Conservation (phyloP, 2,329 filamentous ascomycete species). For the Fusarium sp. region DNA sequence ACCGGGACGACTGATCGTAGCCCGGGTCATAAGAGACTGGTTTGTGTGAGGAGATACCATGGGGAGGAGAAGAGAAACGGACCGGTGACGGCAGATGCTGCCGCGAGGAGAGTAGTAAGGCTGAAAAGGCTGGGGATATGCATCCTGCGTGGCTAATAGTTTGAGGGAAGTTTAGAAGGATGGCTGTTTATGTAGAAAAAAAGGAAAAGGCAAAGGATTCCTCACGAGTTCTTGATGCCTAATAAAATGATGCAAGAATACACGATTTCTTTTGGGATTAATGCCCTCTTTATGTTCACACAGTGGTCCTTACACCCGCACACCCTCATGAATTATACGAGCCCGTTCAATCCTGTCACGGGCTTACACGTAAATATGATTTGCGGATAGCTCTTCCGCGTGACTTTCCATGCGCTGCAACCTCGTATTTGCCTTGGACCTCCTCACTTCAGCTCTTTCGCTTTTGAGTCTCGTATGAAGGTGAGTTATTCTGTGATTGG, state of each 20-base stretch:
- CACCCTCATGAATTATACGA: neutral
- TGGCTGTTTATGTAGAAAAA: neutral
- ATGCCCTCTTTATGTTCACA: neutral
- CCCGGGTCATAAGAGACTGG: slow-evolving; percentile 75
- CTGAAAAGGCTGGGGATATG: slow-evolving; percentile 52
- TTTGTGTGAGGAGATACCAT: neutral
- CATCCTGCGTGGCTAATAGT: slow-evolving; percentile 47
- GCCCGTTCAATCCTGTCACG: neutral
- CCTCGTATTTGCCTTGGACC: neutral
- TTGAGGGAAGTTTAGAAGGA: neutral
- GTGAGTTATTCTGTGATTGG: neutral
- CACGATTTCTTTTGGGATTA: neutral
- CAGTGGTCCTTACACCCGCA: neutral
- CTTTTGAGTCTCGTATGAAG: neutral
- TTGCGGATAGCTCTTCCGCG: neutral
- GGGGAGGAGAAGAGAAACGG: neutral
- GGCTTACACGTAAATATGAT: neutral
- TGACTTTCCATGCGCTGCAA: neutral
- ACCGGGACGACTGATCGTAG: slow-evolving; percentile 70
- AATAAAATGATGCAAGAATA: neutral
- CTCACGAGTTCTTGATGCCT: neutral
- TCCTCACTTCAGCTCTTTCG: neutral
- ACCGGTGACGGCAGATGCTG: slow-evolving; percentile 49
- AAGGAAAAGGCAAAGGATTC: neutral
- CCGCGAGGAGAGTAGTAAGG: slow-evolving; percentile 48